These are phyloP conservation scores for Cyathus striatus DNA, from an alignment of 768 basidiomycete genomes.

Conservation along the genomic window DNA sequence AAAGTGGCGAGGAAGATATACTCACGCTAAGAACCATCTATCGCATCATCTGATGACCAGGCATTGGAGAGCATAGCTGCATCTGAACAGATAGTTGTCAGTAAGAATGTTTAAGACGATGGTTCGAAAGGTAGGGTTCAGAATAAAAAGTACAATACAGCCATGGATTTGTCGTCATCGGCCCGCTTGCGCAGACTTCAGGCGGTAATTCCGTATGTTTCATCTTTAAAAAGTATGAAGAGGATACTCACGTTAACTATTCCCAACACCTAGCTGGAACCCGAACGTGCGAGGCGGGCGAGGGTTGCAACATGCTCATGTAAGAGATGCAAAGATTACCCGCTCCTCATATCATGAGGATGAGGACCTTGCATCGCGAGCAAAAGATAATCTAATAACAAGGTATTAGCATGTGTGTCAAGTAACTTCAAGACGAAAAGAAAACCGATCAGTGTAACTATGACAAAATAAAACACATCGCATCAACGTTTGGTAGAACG, in stretches of 20 bases:
- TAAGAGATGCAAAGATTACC: too few species aligned
- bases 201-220: slow-evolving; percentile 84
- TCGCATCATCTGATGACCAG: neutral
- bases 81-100: neutral
- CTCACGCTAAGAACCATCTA: slow-evolving; percentile 20
- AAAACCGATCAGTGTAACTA: slow-evolving; percentile 88
- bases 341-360: too few species aligned
- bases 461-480: slow-evolving; percentile 70
- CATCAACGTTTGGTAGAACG: slow-evolving; percentile 45
- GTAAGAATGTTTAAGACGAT: neutral
- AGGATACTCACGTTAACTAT: too few species aligned
- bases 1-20: slow-evolving; percentile 9
- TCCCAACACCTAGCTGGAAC: too few species aligned
- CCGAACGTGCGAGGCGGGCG: too few species aligned
- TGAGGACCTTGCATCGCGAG: too few species aligned
- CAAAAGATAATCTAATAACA: too few species aligned
- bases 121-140: slow-evolving; percentile 30
- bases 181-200: slow-evolving; percentile 42
- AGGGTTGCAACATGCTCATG: too few species aligned
- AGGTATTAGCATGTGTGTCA: too few species aligned
- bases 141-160: slow-evolving; percentile 65
- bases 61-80: too few species aligned
- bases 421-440: too few species aligned
- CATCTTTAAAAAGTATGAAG: slow-evolving; percentile 45
- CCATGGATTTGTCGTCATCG: slow-evolving; percentile 75